Conservation (phyloP, 345 rosid genomes). For the Pistacia integerrima region DNA sequence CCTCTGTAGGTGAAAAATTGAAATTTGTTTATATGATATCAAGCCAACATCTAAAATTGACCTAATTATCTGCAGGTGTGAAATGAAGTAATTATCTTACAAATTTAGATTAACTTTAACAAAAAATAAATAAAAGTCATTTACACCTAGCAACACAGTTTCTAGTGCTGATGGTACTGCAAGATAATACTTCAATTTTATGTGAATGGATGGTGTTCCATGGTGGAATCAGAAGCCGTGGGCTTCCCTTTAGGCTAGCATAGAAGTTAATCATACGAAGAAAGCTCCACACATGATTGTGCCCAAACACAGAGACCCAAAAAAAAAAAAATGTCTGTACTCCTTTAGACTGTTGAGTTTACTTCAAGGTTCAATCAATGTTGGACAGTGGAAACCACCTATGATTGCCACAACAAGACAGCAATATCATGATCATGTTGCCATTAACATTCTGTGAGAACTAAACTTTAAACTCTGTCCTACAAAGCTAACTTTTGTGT, state of each 20-base stretch:
- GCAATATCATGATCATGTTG: slow-evolving; percentile 8
- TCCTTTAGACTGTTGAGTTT: slow-evolving; percentile 4
- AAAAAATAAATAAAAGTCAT: background rate
- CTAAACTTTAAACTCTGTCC: background rate
- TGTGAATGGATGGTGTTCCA: background rate
- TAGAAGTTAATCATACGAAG: background rate
- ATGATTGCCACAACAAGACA: slow-evolving; percentile 17
- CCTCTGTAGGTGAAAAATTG: background rate
- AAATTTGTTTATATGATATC: background rate
- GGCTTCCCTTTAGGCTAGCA: background rate
- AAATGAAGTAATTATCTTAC: background rate
- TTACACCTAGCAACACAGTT: background rate
- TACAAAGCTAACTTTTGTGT: slow-evolving; percentile 16
- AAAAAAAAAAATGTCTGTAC: background rate
- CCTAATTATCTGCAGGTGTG: background rate
- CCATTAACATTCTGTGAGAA: slow-evolving; percentile 5
- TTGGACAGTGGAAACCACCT: slow-evolving; percentile 19
- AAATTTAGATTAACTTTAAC: background rate
- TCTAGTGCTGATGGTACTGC: background rate
- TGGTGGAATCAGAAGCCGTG: background rate
- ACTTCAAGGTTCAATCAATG: slow-evolving; percentile 13
- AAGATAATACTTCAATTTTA: background rate
- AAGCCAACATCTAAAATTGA: background rate
- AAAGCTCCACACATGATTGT: slow-evolving; percentile 11
- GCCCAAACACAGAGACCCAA: background rate